These are phyloP conservation scores for Cryptococcus sp. DNA, from an alignment of 1,284 basidiomycete species.

Conservation along the genomic window DNA sequence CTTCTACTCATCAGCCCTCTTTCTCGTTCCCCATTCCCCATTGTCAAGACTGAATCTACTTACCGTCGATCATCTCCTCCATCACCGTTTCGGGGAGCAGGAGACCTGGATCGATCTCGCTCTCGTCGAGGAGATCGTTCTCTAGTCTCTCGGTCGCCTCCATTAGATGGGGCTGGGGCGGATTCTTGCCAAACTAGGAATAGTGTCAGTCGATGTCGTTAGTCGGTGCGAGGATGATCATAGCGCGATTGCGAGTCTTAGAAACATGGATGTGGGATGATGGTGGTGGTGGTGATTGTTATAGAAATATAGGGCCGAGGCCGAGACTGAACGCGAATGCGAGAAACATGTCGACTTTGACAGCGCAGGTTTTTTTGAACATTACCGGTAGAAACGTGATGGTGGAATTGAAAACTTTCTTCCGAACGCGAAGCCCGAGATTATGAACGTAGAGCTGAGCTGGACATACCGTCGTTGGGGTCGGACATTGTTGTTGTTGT, in stretches of 20 bases:
- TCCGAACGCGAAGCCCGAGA: slow-evolving; percentile 1
- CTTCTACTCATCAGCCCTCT: slow-evolving; percentile 1
- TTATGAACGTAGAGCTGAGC: slow-evolving; percentile 7
- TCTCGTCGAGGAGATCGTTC: slow-evolving; percentile 31
- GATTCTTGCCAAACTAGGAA: slow-evolving; percentile 41
- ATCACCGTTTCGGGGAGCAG: slow-evolving; percentile 28
- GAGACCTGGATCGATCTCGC: slow-evolving; percentile 28
- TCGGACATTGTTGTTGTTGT: slow-evolving; percentile 39
- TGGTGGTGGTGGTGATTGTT: too few species aligned
- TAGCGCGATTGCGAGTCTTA: too few species aligned
- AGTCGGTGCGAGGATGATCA: too few species aligned
- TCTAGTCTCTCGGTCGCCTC: slow-evolving; percentile 17
- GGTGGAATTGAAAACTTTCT: too few species aligned
- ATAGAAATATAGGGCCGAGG: too few species aligned
- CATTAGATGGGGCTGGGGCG: slow-evolving; percentile 15
- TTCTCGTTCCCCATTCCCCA: not conserved
- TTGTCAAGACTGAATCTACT: slow-evolving; percentile 4
- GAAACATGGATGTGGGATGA: too few species aligned
- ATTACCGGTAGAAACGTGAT: too few species aligned
- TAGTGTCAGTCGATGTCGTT: slow-evolving; percentile 10
- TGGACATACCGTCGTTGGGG: slow-evolving; percentile 48
- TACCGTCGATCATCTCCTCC: slow-evolving; percentile 20
- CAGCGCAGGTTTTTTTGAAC: too few species aligned
- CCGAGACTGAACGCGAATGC: too few species aligned
- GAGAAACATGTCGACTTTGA: too few species aligned